Evolutionary conservation across 495 filamentous ascomycete species (phyloP).

Genomic region (Geoglossum glabrum): DNA sequence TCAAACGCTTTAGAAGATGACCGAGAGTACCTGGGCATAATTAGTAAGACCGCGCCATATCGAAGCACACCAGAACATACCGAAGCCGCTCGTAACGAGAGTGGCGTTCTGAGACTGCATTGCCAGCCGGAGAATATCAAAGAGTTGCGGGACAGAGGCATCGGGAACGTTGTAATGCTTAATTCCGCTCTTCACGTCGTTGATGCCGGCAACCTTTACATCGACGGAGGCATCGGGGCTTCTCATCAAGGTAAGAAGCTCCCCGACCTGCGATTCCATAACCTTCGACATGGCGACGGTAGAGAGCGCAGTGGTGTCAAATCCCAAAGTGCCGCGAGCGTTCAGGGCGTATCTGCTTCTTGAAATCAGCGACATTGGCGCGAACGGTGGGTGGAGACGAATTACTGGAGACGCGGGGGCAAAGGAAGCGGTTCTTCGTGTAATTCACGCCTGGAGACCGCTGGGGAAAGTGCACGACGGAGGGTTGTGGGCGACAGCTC

Average conservation of each 20-base stretch:
- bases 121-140: slow-evolving; percentile 49
- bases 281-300: slow-evolving; percentile 20
- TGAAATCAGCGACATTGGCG: background rate
- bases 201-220: slow-evolving; percentile 32
- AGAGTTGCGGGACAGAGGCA: slow-evolving; percentile 43
- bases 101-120: slow-evolving; percentile 49
- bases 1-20: slow-evolving; percentile 65
- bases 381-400: background rate
- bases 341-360: background rate
- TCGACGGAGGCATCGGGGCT: slow-evolving; percentile 47
- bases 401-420: background rate
- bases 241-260: slow-evolving; percentile 44
- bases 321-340: background rate
- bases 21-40: slow-evolving; percentile 16
- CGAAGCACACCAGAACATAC: slow-evolving; percentile 29
- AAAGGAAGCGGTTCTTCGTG: too few species aligned
- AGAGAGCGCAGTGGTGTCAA: background rate
- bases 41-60: background rate
- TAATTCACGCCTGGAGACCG: too few species aligned
- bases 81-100: slow-evolving; percentile 57
- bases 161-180: slow-evolving; percentile 76
- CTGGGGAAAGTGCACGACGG: too few species aligned
- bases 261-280: slow-evolving; percentile 41
- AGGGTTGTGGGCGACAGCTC: too few species aligned
- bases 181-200: slow-evolving; percentile 60